A percentile compares a stretch with the other conserved stretches of the same genome.
Evolutionary conservation across 2,329 filamentous ascomycete species (phyloP).

Genomic region (Penicillium carneum): DNA sequence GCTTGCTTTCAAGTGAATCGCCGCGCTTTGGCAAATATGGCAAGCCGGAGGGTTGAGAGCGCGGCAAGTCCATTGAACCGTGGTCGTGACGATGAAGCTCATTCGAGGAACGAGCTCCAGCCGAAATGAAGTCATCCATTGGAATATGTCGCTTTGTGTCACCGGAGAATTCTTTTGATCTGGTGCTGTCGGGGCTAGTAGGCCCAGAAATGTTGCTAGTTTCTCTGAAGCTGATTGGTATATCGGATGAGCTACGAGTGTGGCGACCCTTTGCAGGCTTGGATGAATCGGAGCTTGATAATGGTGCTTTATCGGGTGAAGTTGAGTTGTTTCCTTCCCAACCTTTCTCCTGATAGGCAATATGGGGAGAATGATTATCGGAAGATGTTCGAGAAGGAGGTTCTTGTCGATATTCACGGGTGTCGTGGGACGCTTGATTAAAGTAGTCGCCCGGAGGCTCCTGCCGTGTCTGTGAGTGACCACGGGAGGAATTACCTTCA

Average conservation of each 20-base stretch:
- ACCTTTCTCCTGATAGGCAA: conserved; percentile 86
- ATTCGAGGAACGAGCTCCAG: conserved; percentile 62
- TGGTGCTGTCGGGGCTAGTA: conserved; percentile 40
- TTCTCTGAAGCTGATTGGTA: conserved; percentile 49
- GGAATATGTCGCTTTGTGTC: conserved; percentile 30
- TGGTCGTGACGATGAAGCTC: conserved; percentile 66
- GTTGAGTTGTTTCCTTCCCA: conserved; percentile 65
- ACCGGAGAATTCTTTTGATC: conserved; percentile 29
- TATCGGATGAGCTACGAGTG: conserved; percentile 54
- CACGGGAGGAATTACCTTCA: conserved; percentile 60
- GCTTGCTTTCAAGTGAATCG: conserved; percentile 64
- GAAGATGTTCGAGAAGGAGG: conserved; percentile 47
- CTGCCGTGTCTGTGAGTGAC: conserved; percentile 50
- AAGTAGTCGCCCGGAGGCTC: conserved; percentile 67
- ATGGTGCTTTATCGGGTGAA: conserved; percentile 22
- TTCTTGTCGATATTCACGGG: conserved; percentile 28
- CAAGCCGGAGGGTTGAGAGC: conserved; percentile 44
- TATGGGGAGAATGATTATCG: conserved; percentile 76
- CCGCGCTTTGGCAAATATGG: conserved; percentile 61
- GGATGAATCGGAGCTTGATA: conserved; percentile 64
- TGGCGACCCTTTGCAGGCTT: conserved; percentile 65
- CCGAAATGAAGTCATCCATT: conserved; percentile 39
- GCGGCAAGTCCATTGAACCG: conserved; percentile 51
- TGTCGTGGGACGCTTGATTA: conserved; percentile 42
- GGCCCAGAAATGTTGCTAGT: conserved; percentile 51